These are phyloP conservation scores for Chlorella sp. DNA, from an alignment of 139 green algal genomes.

Conservation along the genomic window DNA sequence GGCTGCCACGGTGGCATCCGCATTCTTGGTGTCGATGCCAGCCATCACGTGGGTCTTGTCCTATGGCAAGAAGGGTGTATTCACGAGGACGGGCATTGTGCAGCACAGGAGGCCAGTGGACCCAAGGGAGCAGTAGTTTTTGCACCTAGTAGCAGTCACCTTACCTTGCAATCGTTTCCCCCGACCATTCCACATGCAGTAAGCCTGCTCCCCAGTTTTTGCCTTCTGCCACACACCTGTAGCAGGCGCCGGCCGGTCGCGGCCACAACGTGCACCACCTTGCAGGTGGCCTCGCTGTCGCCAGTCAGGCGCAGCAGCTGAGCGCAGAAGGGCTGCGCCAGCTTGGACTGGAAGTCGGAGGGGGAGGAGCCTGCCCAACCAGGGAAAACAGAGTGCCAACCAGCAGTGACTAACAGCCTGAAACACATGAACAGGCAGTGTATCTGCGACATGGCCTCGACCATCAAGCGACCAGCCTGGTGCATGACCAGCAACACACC, in stretches of 20 bases:
- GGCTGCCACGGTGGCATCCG: not conserved
- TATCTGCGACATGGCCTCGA: no score
- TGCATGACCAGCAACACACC: no score
- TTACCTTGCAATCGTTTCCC: not conserved
- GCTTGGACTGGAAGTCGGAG: conserved; percentile 2
- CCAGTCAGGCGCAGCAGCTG: conserved; percentile 30
- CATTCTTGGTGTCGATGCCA: conserved; percentile 13
- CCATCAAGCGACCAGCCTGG: no score
- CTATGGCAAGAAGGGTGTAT: not conserved
- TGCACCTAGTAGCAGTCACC: no score
- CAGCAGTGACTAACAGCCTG: no score
- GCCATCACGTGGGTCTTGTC: conserved; percentile 21
- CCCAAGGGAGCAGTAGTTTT: no score
- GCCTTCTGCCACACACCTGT: not conserved
- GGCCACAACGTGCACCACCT: not conserved
- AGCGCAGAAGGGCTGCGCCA: conserved; percentile 9
- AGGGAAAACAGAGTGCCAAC: no score
- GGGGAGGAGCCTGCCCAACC: not conserved
- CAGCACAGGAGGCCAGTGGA: no score
- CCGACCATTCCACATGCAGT: not conserved
- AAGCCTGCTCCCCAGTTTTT: no score
- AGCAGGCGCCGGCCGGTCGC: conserved; percentile 25
- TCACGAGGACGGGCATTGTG: no score
- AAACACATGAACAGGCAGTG: no score
- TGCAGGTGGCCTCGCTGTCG: conserved; percentile 36